These are phyloP conservation scores for Apiotrichum porosum DNA, from an alignment of 1,284 basidiomycete species.

Conservation along the genomic window DNA sequence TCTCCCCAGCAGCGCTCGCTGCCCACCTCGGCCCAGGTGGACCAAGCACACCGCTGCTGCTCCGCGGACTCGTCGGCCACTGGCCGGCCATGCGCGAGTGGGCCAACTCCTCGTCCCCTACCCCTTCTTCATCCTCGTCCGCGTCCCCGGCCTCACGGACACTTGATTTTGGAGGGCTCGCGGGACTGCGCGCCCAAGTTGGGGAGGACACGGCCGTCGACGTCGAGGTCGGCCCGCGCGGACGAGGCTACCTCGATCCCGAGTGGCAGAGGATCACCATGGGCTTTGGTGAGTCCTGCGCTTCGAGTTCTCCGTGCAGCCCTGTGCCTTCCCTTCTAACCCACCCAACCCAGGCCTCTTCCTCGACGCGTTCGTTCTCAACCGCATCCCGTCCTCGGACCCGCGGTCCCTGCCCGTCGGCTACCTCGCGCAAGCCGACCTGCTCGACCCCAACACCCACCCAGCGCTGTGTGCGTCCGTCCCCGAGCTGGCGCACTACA, in stretches of 20 bases:
- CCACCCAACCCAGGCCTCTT: slow-evolving; percentile 30
- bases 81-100: neutral
- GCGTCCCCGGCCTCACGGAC: neutral
- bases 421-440: slow-evolving; percentile 43
- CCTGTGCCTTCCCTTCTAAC: neutral
- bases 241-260: slow-evolving; percentile 38
- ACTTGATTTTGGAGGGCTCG: neutral
- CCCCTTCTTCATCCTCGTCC: neutral
- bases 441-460: slow-evolving; percentile 23
- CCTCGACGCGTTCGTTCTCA: slow-evolving; percentile 42
- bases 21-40: slow-evolving; percentile 21
- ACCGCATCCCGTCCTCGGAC: slow-evolving; percentile 28
- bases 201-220: slow-evolving; percentile 35
- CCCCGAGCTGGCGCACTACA: slow-evolving; percentile 31
- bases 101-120: too few species aligned
- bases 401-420: slow-evolving; percentile 28
- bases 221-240: slow-evolving; percentile 34
- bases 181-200: slow-evolving; percentile 3
- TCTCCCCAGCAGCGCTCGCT: slow-evolving; percentile 19
- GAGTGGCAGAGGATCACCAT: slow-evolving; percentile 35
- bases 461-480: slow-evolving; percentile 15
- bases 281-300: slow-evolving; percentile 36
- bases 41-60: slow-evolving; percentile 1
- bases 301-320: too few species aligned
- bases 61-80: neutral